A percentile compares a stretch with the other conserved stretches of the same genome.
These are phyloP conservation scores for Diutina ranongensis DNA, from an alignment of 1,139 yeast species.

Conservation along the genomic window DNA sequence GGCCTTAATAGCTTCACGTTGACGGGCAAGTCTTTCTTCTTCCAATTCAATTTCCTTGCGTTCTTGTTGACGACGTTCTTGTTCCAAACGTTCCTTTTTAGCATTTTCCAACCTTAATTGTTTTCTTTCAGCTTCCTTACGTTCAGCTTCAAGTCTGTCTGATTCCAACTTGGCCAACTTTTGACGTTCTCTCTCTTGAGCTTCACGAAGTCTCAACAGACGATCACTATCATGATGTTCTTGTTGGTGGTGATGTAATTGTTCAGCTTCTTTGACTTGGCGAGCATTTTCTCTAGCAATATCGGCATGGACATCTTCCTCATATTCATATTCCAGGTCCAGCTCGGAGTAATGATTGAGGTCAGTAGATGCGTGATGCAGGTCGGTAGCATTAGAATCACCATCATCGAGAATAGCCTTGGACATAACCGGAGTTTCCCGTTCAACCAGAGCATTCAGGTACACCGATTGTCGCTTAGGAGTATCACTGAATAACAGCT, in stretches of 20 bases:
- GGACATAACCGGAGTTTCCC: background rate
- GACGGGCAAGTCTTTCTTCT: background rate
- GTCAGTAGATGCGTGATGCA: too few relatives aligned
- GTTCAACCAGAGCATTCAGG: background rate
- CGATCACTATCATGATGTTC: too few relatives aligned
- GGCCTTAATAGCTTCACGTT: background rate
- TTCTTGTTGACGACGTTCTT: background rate
- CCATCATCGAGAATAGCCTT: background rate
- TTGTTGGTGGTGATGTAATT: background rate
- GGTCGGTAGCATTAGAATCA: too few relatives aligned
- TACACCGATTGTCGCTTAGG: constrained; percentile 1
- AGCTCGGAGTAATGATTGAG: background rate
- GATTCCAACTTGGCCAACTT: constrained; percentile 1
- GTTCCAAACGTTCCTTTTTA: background rate
- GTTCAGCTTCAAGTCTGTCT: constrained; percentile 1
- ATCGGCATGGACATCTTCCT: background rate
- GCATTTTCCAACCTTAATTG: background rate
- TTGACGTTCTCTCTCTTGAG: background rate
- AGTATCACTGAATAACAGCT: constrained; percentile 3
- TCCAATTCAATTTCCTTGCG: background rate
- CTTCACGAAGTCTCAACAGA: background rate
- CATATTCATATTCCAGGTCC: constrained; percentile 6
- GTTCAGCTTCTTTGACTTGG: background rate
- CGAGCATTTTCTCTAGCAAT: background rate
- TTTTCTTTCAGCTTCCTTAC: constrained; percentile 2